These are phyloP conservation scores for Dicorynia guianensis DNA, from an alignment of 306 rosid species.

Conservation along the genomic window DNA sequence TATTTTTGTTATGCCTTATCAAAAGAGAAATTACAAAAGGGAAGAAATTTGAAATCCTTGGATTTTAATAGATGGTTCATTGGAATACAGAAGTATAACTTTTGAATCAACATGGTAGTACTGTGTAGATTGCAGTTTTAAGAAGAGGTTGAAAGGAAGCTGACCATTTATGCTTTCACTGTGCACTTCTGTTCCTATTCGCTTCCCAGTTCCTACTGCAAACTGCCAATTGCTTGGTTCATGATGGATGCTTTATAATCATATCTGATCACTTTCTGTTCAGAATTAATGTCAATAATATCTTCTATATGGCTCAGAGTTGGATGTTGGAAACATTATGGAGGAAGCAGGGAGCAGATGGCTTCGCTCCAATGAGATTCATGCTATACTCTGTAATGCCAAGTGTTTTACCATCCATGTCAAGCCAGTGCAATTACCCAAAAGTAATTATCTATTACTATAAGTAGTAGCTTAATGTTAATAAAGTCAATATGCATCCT, in stretches of 20 bases:
- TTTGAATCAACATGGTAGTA: slow-evolving; percentile 8
- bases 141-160: neutral
- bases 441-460: slow-evolving; percentile 62
- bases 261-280: slow-evolving; percentile 27
- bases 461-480: slow-evolving; percentile 29
- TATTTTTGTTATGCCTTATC: neutral
- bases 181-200: neutral
- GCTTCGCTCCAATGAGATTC: slow-evolving; percentile 99
- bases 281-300: slow-evolving; percentile 20
- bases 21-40: slow-evolving; percentile 5
- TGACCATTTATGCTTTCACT: neutral
- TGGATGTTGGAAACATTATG: slow-evolving; percentile 69
- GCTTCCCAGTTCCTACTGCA: slow-evolving; percentile 20
- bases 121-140: neutral
- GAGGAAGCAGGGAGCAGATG: slow-evolving; percentile 85
- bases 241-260: neutral
- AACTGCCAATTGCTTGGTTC: neutral
- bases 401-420: slow-evolving; percentile 74
- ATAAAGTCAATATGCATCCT: slow-evolving; percentile 32
- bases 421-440: slow-evolving; percentile 89
- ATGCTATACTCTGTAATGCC: slow-evolving; percentile 84
- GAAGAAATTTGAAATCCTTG: neutral
- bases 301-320: slow-evolving; percentile 58
- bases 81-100: neutral
- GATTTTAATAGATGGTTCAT: slow-evolving; percentile 7